Base-by-base conservation (phyloP, 2,329 filamentous ascomycete genomes). In the Fonsecaea erecta region DNA sequence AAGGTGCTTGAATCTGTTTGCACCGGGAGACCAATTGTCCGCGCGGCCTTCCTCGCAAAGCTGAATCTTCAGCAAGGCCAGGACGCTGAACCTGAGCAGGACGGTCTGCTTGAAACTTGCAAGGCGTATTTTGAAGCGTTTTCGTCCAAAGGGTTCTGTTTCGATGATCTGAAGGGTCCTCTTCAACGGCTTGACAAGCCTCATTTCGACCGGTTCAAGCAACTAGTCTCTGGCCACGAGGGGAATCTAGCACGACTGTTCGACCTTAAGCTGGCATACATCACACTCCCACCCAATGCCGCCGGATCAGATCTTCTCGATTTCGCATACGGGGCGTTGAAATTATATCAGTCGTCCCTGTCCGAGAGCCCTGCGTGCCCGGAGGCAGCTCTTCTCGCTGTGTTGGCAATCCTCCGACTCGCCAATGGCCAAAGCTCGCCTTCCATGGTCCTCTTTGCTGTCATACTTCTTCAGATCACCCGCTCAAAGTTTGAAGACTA, bases 131-230 rank as follows among this genome's bases (percentile, higher is more conserved):
- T 79, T 63, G 73, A 79, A 40, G 69, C 69, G 7, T 78, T 79
- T 67, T 76, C 76, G 16, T 72, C 73, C 52, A 82, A 81, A 64
- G 73, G 79, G 24, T 81, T 80, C 67, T 81, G 79, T 63, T 82
- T 82, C 59, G 73, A 75, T 58, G 81, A 83, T 66, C 65, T 83
- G 26, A 73, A 74, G 63, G 73, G 70, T 14, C 35, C 65, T 26
- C 51, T 71, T 12, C 32, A 40, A 52, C 62, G 40, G 14, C 64
- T 70, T 14, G 66, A 70, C 35, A 60, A 65, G 54, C 28, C 53
- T 14, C 63, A 57, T 11, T 51, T 60, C 26, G 52, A 65, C 9
- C 52, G 56, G 51, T 77, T 80, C 60, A 55, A 78, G 12, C 53
- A 54, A 2, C 67, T 69, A 48, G 70, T 66, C 32, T 66, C 79